Evolutionary conservation across 2,329 filamentous ascomycete species (phyloP), one percentile per base, ranked within the genome.

Genomic region (Parastagonospora nodorum): DNA sequence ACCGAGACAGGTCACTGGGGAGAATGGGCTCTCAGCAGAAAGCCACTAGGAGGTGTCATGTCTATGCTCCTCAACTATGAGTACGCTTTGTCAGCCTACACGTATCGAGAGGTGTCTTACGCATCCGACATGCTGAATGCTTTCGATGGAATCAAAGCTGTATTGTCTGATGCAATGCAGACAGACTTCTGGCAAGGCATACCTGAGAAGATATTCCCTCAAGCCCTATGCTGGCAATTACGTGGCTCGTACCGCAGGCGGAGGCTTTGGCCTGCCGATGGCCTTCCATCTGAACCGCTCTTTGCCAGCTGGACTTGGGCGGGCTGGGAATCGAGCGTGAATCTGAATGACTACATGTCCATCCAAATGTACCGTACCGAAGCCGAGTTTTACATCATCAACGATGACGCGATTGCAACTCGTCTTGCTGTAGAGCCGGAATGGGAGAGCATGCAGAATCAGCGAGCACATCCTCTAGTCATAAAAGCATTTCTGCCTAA

Each of bases 301-400:
- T 53, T 53, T 19, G 46, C 51, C 3, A 53, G 46, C 37, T 53
- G 51, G 51, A 46, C 31, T 2, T 53, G 42, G 45, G 46, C 51
- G 2, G 46, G 42, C 9, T 53, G 46, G 46, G 37, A 45, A 7
- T 43, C 45, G 4, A 30, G 24, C 5, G 39, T 53, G 8, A 35
- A 45, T 40, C n/a, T 45, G 9, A 32, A 42, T 15, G 24, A 14
- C 9, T 45, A 36, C 14, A 45, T 53, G 35, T n/a, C 33, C 5
- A 44, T 33, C 2, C n/a, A 15, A 12, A 30, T 7, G 14, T 40
- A 39, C 32, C 6, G 29, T 7, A 44, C 35, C 12, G 51, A 50
- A 24, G 31, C 29, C 16, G 46, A 53, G 14, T 53, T 36, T 30
- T 53, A 33, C 36, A 42, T 53, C 14, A 33, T 53, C 15, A 43